Evolutionary conservation across 73 alveolate genomes (phyloP).

Genomic region (Tetrahymena thermophila): DNA sequence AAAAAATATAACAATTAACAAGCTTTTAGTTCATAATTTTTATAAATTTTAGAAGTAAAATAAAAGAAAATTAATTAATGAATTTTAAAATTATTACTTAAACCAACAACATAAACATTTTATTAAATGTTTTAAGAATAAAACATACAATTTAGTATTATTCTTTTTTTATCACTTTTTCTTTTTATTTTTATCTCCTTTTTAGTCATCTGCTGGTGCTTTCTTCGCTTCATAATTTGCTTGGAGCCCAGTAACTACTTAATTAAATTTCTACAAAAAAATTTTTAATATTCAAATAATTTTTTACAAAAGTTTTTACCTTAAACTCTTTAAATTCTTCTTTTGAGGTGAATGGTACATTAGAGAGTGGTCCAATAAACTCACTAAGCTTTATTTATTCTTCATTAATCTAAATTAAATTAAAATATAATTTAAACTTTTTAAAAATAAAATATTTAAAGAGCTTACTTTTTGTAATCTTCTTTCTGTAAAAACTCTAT

Average conservation of each 20-base stretch:
- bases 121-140: too few relatives aligned
- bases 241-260: constrained; percentile 55
- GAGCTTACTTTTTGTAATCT: constrained; percentile 41
- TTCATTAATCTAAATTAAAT: constrained; percentile 37
- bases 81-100: too few relatives aligned
- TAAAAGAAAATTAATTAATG: too few relatives aligned
- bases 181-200: constrained; percentile 38
- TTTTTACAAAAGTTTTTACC: not conserved
- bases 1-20: too few relatives aligned
- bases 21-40: too few relatives aligned
- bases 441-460: not conserved
- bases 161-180: not conserved
- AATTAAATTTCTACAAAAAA: constrained; percentile 49
- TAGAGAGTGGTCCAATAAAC: constrained; percentile 68
- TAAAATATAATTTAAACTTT: too few relatives aligned
- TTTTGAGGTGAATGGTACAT: constrained; percentile 46
- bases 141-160: not conserved
- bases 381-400: constrained; percentile 61
- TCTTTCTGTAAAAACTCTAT: constrained; percentile 60
- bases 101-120: too few relatives aligned
- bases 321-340: constrained; percentile 49
- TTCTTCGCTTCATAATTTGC: constrained; percentile 66
- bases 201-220: constrained; percentile 38
- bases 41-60: too few relatives aligned
- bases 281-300: constrained; percentile 26